phyloP scores from a whole-genome alignment of 2,329 filamentous ascomycete genomes.

The Colletotrichum camelliae region DNA sequence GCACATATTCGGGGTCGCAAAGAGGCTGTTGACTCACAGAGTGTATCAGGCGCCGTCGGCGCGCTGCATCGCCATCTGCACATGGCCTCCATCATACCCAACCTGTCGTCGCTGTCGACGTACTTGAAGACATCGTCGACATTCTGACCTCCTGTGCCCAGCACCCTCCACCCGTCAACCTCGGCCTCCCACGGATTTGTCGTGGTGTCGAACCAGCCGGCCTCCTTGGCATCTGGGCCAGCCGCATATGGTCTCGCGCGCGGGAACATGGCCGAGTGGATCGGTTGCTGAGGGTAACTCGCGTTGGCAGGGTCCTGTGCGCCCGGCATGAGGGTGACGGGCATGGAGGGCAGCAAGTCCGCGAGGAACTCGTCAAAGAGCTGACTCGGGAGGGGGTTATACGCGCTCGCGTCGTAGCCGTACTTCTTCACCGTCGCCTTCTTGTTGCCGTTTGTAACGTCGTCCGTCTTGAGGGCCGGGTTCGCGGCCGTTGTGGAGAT shows the following conservation, averaged over 20 bases:
- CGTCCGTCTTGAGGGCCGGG: slow-evolving; percentile 48
- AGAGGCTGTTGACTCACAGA: slow-evolving; percentile 70
- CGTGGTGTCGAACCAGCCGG: slow-evolving; percentile 83
- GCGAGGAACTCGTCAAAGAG: slow-evolving; percentile 85
- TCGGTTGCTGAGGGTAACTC: slow-evolving; percentile 88
- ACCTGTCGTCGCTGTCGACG: slow-evolving; percentile 74
- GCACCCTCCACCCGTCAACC: slow-evolving; percentile 85
- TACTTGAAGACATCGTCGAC: slow-evolving; percentile 95
- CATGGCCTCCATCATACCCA: slow-evolving; percentile 94
- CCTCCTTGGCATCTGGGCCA: slow-evolving; percentile 43
- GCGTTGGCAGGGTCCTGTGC: slow-evolving; percentile 86
- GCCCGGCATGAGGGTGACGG: slow-evolving; percentile 88
- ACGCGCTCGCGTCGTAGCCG: slow-evolving; percentile 88
- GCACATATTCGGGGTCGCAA: background rate
- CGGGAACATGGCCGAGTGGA: slow-evolving; percentile 92
- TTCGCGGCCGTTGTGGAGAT: slow-evolving; percentile 60
- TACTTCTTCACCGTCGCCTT: slow-evolving; percentile 74
- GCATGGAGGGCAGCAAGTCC: slow-evolving; percentile 81
- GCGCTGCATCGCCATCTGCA: slow-evolving; percentile 90
- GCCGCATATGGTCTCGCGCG: slow-evolving; percentile 76
- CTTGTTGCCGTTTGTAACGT: slow-evolving; percentile 52
- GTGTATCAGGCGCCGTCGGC: slow-evolving; percentile 92
- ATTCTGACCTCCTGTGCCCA: slow-evolving; percentile 90
- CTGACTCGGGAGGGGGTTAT: slow-evolving; percentile 85
- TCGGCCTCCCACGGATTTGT: slow-evolving; percentile 96